Conservation (phyloP, 179 eudicot species). For the Spinacia oleracea region DNA sequence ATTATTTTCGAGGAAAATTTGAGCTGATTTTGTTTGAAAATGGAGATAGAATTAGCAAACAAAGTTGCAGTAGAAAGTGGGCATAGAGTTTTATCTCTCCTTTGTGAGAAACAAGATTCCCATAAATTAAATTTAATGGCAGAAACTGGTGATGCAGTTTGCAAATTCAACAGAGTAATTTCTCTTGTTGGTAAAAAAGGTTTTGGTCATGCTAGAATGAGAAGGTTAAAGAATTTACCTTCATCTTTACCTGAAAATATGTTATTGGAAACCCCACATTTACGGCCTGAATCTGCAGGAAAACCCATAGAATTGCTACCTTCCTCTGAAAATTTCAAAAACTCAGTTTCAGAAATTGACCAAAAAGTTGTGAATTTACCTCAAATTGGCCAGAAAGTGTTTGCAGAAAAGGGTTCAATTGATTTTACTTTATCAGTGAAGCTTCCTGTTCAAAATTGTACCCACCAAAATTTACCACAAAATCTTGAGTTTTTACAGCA, state of each 20-base stretch:
- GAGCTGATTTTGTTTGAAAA: conserved; percentile 21
- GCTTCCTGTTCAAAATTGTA: conserved; percentile 25
- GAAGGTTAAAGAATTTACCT: conserved; percentile 43
- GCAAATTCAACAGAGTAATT: conserved; percentile 72
- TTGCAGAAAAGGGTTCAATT: conserved; percentile 24
- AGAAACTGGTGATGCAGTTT: conserved; percentile 65
- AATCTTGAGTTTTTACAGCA: conserved; percentile 35
- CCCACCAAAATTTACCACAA: conserved; percentile 25
- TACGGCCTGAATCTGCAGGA: conserved; percentile 32
- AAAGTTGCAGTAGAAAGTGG: conserved; percentile 76
- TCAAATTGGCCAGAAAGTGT: conserved; percentile 36
- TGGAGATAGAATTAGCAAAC: conserved; percentile 70
- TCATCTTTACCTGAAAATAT: conserved; percentile 47
- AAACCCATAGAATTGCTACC: conserved; percentile 45
- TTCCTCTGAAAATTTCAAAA: conserved; percentile 27
- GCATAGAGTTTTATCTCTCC: conserved; percentile 51
- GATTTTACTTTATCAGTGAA: conserved; percentile 35
- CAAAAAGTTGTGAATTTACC: conserved; percentile 37
- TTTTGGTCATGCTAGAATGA: conserved; percentile 70
- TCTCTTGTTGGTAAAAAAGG: conserved; percentile 49
- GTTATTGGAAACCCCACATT: conserved; percentile 48
- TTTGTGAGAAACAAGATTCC: conserved; percentile 48
- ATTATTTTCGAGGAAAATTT: background rate
- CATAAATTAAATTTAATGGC: conserved; percentile 40
- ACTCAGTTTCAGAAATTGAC: conserved; percentile 41